Evolutionary conservation across 2,329 filamentous ascomycete species (phyloP).

Genomic region (Fusarium robinianum): DNA sequence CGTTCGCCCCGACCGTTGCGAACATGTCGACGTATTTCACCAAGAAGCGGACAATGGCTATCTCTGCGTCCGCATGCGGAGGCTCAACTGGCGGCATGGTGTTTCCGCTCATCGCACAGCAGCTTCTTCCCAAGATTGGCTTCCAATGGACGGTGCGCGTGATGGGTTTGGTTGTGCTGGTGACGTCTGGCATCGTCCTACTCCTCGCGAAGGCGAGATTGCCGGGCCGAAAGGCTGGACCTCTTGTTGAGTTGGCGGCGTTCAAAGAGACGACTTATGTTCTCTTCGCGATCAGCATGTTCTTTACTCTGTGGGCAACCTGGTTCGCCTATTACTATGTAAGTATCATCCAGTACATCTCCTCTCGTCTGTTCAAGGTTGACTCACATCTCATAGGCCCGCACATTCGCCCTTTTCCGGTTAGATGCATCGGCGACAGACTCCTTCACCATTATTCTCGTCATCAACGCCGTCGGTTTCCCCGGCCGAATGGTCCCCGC

Average conservation of each 20-base stretch:
- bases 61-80: conserved; percentile 63
- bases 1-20: conserved; percentile 59
- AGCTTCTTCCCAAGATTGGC: conserved; percentile 62
- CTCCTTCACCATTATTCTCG: conserved; percentile 62
- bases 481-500: conserved; percentile 59
- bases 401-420: conserved; percentile 46
- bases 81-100: conserved; percentile 65
- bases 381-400: conserved; percentile 37
- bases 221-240: conserved; percentile 53
- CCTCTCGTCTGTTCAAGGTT: fast-evolving
- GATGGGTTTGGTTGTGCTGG: conserved; percentile 63
- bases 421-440: conserved; percentile 52
- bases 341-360: conserved; percentile 18
- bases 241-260: conserved; percentile 54
- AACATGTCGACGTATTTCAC: conserved; percentile 65
- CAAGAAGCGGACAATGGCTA: conserved; percentile 61
- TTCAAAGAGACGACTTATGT: conserved; percentile 55
- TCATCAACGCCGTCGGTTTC: conserved; percentile 63
- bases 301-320: conserved; percentile 52
- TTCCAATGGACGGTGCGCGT: conserved; percentile 68
- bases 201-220: conserved; percentile 53
- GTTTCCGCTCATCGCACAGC: conserved; percentile 62
- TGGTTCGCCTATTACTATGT: conserved; percentile 57
- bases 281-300: conserved; percentile 42
- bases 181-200: conserved; percentile 45